Conservation (phyloP, 495 filamentous ascomycete genomes). For the Podospora pseudocomata region DNA sequence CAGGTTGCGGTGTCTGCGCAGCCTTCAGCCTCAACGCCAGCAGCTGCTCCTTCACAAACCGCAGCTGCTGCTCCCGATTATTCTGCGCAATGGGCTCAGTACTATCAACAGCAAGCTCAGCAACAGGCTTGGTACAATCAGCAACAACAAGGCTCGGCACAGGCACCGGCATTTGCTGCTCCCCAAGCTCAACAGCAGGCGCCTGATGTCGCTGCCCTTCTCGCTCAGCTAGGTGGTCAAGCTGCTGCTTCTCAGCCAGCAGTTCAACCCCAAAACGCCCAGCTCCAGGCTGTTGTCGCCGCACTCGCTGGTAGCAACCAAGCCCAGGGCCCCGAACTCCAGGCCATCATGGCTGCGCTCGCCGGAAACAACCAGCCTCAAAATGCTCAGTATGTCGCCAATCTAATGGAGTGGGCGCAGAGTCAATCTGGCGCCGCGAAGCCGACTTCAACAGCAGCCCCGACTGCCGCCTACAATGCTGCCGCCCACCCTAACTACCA, state of each 20-base stretch:
- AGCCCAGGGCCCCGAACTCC: conserved; percentile 6
- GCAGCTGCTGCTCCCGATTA: conserved; percentile 25
- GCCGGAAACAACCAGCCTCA: conserved; percentile 18
- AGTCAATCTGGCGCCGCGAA: conserved; percentile 8
- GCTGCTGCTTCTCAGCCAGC: conserved; percentile 10
- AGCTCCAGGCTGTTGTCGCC: conserved; percentile 17
- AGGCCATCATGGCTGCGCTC: conserved; percentile 23
- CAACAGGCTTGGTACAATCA: conserved; percentile 33
- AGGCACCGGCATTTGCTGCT: conserved; percentile 22
- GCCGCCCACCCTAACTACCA: conserved; percentile 6
- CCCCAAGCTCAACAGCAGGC: conserved; percentile 17
- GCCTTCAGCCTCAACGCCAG: conserved; percentile 6
- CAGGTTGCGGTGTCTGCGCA: conserved; percentile 6
- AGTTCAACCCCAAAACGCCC: conserved; percentile 17
- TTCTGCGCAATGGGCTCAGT: conserved; percentile 29
- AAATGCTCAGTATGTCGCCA: conserved; percentile 22
- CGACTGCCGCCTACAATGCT: conserved; percentile 1
- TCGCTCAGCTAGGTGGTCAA: conserved; percentile 23
- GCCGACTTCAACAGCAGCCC: not conserved
- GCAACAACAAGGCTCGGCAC: conserved; percentile 21
- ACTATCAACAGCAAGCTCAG: conserved; percentile 30
- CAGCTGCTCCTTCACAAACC: conserved; percentile 8
- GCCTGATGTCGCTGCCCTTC: conserved; percentile 23
- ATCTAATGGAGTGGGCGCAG: conserved; percentile 24
- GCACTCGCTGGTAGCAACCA: not conserved